Evolutionary conservation across 2,329 filamentous ascomycete species (phyloP).

Genomic region (Endoconidiophora laricicola): DNA sequence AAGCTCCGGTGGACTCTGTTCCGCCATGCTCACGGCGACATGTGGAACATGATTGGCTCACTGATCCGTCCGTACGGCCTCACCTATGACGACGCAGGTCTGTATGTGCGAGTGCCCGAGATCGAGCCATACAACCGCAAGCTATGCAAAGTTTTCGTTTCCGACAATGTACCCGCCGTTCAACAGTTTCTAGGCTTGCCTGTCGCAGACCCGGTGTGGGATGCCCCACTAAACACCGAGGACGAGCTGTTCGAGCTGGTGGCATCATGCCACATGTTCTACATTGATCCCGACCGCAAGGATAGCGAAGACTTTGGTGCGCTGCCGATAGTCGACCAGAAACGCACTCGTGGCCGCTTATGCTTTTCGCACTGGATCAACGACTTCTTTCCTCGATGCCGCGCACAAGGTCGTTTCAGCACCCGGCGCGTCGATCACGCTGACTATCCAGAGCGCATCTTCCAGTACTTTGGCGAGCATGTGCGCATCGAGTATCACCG

Average conservation of each 20-base stretch:
- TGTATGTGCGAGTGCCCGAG: constrained; percentile 51
- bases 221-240: constrained; percentile 31
- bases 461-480: not conserved
- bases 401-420: constrained; percentile 23
- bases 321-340: constrained; percentile 38
- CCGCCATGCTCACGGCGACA: constrained; percentile 54
- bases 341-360: constrained; percentile 35
- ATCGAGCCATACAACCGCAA: constrained; percentile 44
- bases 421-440: constrained; percentile 15
- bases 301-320: constrained; percentile 19
- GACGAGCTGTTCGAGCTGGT: not conserved
- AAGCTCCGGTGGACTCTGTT: constrained; percentile 48
- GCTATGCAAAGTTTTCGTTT: constrained; percentile 42
- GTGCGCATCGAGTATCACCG: constrained; percentile 24
- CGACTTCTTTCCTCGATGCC: constrained; percentile 41
- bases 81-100: constrained; percentile 42
- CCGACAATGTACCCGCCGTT: constrained; percentile 35
- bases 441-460: not conserved
- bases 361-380: constrained; percentile 45
- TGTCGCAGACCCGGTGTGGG: constrained; percentile 27
- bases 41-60: constrained; percentile 47
- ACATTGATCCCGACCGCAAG: constrained; percentile 2
- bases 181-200: constrained; percentile 49
- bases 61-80: constrained; percentile 49
- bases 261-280: constrained; percentile 16